A percentile compares a stretch with the other conserved stretches of the same genome.
phyloP scores from a whole-genome alignment of 169 alveolate genomes.

The Eimeria tenella region DNA sequence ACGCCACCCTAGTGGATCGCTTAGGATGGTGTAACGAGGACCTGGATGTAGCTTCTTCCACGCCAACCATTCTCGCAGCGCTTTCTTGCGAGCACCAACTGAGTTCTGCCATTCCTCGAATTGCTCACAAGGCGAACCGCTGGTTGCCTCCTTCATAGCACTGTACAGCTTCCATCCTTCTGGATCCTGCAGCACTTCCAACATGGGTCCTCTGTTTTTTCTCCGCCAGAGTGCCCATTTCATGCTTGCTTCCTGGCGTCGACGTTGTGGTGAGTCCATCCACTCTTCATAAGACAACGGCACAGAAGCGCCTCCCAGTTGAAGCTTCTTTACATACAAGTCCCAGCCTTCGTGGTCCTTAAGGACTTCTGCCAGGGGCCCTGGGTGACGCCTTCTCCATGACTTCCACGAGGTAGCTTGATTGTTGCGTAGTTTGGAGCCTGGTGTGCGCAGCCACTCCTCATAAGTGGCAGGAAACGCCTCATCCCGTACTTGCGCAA shows the following conservation, averaged over 20 bases:
- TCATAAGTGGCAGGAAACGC: slow-evolving; percentile 61
- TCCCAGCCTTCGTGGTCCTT: slow-evolving; percentile 76
- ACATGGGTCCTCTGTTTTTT: slow-evolving; percentile 66
- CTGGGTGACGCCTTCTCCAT: slow-evolving; percentile 71
- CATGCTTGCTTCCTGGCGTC: slow-evolving; percentile 62
- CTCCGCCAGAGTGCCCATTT: slow-evolving; percentile 74
- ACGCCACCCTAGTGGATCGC: slow-evolving; percentile 70
- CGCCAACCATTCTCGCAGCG: slow-evolving; percentile 67
- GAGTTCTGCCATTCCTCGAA: slow-evolving; percentile 63
- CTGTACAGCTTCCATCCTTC: slow-evolving; percentile 77
- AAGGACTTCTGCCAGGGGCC: slow-evolving; percentile 72
- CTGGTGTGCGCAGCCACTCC: slow-evolving; percentile 72
- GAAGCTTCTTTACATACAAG: slow-evolving; percentile 46
- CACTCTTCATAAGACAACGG: slow-evolving; percentile 75
- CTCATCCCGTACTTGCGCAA: slow-evolving; percentile 53
- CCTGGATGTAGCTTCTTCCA: slow-evolving; percentile 70
- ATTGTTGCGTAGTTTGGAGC: slow-evolving; percentile 41
- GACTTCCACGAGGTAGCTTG: slow-evolving; percentile 45
- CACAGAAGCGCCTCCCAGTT: slow-evolving; percentile 30
- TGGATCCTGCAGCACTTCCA: slow-evolving; percentile 75
- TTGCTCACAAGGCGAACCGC: slow-evolving; percentile 58
- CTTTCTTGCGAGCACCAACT: slow-evolving; percentile 52
- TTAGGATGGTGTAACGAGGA: slow-evolving; percentile 34
- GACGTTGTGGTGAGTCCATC: slow-evolving; percentile 57
- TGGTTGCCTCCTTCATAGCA: slow-evolving; percentile 57